Percentiles rank a stretch among this genome's conserved stretches.
Evolutionary conservation across 495 filamentous ascomycete species (phyloP).

Genomic region (Podospora bellae-mahoneyi): DNA sequence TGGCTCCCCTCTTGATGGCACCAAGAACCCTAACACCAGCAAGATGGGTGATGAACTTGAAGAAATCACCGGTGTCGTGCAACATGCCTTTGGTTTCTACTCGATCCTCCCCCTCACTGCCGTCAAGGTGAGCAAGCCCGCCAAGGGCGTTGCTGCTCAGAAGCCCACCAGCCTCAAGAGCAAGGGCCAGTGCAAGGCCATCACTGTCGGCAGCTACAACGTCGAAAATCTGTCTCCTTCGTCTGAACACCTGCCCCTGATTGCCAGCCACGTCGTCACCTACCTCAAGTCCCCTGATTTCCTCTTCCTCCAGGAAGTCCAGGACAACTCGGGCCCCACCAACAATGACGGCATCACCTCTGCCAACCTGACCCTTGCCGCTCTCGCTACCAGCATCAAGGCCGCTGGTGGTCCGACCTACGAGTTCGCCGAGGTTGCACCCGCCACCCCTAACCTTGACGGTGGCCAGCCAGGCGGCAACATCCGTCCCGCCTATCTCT

Average conservation of each 20-base stretch:
- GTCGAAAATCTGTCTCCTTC: slow-evolving; percentile 56
- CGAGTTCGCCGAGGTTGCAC: slow-evolving; percentile 48
- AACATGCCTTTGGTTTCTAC: slow-evolving; percentile 58
- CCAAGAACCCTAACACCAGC: slow-evolving; percentile 49
- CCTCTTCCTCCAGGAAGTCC: slow-evolving; percentile 59
- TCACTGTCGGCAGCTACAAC: slow-evolving; percentile 60
- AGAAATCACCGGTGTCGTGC: slow-evolving; percentile 58
- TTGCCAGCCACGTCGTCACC: slow-evolving; percentile 55
- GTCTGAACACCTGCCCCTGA: slow-evolving; percentile 41
- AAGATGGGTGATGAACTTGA: slow-evolving; percentile 55
- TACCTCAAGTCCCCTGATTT: slow-evolving; percentile 53
- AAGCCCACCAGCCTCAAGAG: slow-evolving; percentile 43
- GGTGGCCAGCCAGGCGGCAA: slow-evolving; percentile 62
- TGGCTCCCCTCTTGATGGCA: slow-evolving; percentile 56
- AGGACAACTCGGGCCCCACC: slow-evolving; percentile 54
- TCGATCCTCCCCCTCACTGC: slow-evolving; percentile 54
- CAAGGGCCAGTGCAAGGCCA: slow-evolving; percentile 43
- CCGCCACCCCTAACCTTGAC: slow-evolving; percentile 44
- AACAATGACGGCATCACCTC: slow-evolving; percentile 46
- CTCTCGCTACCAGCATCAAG: slow-evolving; percentile 43
- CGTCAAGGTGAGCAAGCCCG: slow-evolving; percentile 37
- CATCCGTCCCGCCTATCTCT: slow-evolving; percentile 61
- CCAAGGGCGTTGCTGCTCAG: slow-evolving; percentile 32
- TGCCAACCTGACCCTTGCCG: slow-evolving; percentile 46
- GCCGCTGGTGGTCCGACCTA: slow-evolving; percentile 40